Conservation (phyloP, 2,329 filamentous ascomycete species). For the Xylaria polymorpha region DNA sequence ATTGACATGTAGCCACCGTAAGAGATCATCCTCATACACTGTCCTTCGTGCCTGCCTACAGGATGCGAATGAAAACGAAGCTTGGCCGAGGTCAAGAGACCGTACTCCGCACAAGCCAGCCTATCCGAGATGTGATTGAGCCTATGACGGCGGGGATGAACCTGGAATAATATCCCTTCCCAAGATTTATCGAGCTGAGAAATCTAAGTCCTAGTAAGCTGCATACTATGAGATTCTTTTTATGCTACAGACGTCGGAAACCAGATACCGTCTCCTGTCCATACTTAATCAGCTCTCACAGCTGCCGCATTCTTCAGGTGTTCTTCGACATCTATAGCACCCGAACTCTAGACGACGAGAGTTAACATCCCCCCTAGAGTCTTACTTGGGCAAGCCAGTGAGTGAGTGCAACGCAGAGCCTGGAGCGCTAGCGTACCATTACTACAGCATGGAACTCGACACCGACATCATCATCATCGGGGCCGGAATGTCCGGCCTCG, state of each 20-base stretch:
- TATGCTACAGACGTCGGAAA: neutral
- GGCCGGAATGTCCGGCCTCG: constrained; percentile 36
- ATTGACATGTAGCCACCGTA: no score
- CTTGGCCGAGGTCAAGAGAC: no score
- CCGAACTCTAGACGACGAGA: neutral
- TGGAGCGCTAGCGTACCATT: neutral
- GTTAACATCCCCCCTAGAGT: neutral
- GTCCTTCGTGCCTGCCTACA: no score
- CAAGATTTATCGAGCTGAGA: neutral
- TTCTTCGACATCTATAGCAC: neutral
- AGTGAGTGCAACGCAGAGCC: neutral
- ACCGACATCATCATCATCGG: constrained; percentile 35
- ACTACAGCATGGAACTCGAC: constrained; percentile 27
- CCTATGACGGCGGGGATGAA: neutral
- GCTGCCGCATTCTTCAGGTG: neutral
- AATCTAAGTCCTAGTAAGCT: neutral
- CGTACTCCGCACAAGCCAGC: neutral
- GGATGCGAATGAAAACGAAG: no score
- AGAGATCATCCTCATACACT: no score
- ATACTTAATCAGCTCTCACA: neutral
- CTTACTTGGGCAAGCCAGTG: neutral
- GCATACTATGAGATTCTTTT: neutral
- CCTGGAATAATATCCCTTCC: neutral
- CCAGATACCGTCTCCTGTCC: neutral
- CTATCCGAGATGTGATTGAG: neutral